Evolutionary conservation across 768 basidiomycete genomes (phyloP).

Genomic region (Leccinum longicurvipes): DNA sequence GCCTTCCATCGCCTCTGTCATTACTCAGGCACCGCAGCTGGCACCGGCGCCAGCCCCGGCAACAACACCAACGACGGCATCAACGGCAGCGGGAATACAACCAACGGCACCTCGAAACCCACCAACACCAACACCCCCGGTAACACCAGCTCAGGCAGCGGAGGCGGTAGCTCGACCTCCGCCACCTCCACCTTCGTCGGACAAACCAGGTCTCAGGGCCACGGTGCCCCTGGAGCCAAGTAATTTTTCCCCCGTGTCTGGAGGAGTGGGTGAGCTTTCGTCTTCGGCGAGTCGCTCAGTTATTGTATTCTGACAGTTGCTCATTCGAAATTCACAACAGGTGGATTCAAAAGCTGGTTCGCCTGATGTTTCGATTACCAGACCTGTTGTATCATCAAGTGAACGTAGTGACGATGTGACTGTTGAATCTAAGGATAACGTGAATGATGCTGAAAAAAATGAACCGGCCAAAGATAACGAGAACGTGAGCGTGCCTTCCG

Average conservation of each 20-base stretch:
- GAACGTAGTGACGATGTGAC: constrained; percentile 25
- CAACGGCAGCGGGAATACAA: not conserved
- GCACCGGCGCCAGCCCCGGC: not conserved
- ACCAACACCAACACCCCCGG: not conserved
- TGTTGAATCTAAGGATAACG: constrained; percentile 18
- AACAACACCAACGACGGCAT: not conserved
- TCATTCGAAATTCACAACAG: constrained; percentile 26
- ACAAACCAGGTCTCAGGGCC: constrained; percentile 10
- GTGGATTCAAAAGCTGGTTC: constrained; percentile 4
- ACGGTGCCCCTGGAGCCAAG: not conserved
- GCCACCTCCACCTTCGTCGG: not conserved
- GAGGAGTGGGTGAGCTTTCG: constrained; percentile 32
- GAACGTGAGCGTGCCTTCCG: constrained; percentile 13
- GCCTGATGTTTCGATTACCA: constrained; percentile 15
- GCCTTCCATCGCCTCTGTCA: constrained; percentile 14
- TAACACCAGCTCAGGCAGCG: not conserved
- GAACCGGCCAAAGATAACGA: constrained; percentile 26
- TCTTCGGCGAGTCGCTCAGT: constrained; percentile 26
- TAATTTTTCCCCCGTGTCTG: constrained; percentile 2
- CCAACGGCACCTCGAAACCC: not conserved
- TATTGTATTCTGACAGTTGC: constrained; percentile 26
- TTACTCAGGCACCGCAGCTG: constrained; percentile 8
- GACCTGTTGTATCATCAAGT: constrained; percentile 28
- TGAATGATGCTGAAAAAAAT: constrained; percentile 27
- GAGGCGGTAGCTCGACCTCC: not conserved